A percentile compares a stretch with the other conserved stretches of the same genome.
phyloP scores from a whole-genome alignment of 2,329 filamentous ascomycete species.

The Monosporascus sp. region DNA sequence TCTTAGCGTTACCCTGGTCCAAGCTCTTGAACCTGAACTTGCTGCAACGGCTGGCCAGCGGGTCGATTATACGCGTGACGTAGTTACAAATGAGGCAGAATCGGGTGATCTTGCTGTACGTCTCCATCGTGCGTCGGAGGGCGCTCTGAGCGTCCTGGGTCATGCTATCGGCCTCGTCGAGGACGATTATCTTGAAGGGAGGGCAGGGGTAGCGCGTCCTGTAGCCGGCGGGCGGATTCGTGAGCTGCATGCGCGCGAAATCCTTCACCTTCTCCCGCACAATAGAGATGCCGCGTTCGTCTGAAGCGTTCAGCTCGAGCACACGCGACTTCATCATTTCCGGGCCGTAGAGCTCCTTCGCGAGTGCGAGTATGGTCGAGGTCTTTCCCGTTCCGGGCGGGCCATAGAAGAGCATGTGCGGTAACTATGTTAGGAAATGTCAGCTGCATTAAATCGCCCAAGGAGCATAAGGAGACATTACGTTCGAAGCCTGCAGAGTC shows the following conservation, averaged over 20 bases:
- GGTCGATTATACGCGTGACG: conserved; percentile 96
- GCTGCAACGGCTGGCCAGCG: conserved; percentile 83
- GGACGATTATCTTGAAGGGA: conserved; percentile 97
- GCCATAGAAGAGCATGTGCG: conserved; percentile 99
- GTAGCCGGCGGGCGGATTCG: conserved; percentile 68
- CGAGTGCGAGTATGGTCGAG: conserved; percentile 91
- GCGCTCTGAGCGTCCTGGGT: conserved; percentile 96
- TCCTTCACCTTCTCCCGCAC: conserved; percentile 98
- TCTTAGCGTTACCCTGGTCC: conserved; percentile 77
- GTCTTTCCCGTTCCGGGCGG: conserved; percentile 98
- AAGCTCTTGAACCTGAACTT: conserved; percentile 98
- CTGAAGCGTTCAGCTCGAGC: conserved; percentile 98
- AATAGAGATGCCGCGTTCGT: conserved; percentile 95
- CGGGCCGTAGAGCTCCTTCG: conserved; percentile 95
- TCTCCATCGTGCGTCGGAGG: conserved; percentile 94
- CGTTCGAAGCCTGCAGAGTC: conserved; percentile 90
- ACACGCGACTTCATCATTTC: conserved; percentile 89
- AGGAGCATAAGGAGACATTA: conserved; percentile 25
- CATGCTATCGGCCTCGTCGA: conserved; percentile 98
- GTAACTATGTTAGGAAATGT: conserved; percentile 50
- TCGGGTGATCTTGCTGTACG: conserved; percentile 89
- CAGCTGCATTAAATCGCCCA: background rate
- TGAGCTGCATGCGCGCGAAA: conserved; percentile 92
- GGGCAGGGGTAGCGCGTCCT: conserved; percentile 79
- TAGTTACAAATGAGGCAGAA: conserved; percentile 99